Percentiles rank a stretch among this genome's conserved stretches.
These are phyloP conservation scores for Saposhnikovia divaricata DNA, from an alignment of 129 eudicot genomes.

Conservation along the genomic window DNA sequence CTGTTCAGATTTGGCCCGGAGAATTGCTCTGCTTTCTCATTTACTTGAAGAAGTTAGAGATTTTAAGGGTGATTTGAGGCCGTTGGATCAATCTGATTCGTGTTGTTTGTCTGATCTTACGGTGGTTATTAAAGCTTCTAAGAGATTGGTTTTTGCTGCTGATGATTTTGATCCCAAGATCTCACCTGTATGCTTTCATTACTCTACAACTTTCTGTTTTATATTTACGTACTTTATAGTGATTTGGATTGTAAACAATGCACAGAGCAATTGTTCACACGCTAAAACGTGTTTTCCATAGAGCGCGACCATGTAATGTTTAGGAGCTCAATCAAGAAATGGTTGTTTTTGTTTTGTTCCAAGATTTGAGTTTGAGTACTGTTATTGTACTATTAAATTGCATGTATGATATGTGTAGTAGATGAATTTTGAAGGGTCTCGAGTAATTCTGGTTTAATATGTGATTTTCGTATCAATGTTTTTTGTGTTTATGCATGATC, in stretches of 20 bases:
- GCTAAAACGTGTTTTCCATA: no score
- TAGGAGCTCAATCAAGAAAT: not conserved
- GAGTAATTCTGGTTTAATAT: not conserved
- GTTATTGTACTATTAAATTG: not conserved
- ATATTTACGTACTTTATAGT: no score
- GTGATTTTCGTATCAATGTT: not conserved
- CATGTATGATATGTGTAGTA: not conserved
- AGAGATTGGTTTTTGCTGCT: constrained; percentile 43
- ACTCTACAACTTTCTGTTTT: not conserved
- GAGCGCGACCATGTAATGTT: not conserved
- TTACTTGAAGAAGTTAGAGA: constrained; percentile 79
- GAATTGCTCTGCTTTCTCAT: constrained; percentile 59
- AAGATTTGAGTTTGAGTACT: not conserved
- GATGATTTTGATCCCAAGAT: constrained; percentile 44
- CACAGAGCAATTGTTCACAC: no score
- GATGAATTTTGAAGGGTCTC: no score
- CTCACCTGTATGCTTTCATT: constrained; percentile 41
- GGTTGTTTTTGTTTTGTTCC: not conserved
- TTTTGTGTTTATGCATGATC: no score
- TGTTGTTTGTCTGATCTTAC: constrained; percentile 46
- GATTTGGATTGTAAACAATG: no score
- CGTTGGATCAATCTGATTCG: constrained; percentile 15
- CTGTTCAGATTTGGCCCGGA: constrained; percentile 58
- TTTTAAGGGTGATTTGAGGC: constrained; percentile 22
- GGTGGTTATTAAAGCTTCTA: constrained; percentile 52